Evolutionary conservation across 2,329 filamentous ascomycete genomes (phyloP).

Genomic region (Trichoderma polysporum): DNA sequence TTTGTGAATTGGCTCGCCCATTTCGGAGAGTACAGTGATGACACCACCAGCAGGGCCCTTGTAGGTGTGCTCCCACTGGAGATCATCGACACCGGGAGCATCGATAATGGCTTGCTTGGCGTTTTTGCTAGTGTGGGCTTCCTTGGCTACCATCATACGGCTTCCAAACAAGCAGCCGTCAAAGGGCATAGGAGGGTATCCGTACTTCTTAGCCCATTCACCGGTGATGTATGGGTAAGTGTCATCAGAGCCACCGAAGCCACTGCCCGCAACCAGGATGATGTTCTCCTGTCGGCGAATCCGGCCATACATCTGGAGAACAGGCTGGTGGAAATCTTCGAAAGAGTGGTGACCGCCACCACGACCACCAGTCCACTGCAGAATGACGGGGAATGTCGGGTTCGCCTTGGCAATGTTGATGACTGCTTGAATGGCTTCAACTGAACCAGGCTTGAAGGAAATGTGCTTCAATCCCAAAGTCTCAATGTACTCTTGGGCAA

Average conservation of each 20-base stretch:
- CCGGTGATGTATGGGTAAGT: slow-evolving; percentile 92
- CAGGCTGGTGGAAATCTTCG: slow-evolving; percentile 91
- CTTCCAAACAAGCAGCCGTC: slow-evolving; percentile 89
- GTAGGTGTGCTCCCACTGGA: slow-evolving; percentile 90
- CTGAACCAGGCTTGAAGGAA: slow-evolving; percentile 87
- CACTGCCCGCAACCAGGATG: slow-evolving; percentile 84
- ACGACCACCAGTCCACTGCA: slow-evolving; percentile 94
- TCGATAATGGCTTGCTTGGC: slow-evolving; percentile 90
- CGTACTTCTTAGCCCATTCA: slow-evolving; percentile 81
- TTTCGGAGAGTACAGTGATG: slow-evolving; percentile 95
- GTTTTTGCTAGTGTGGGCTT: slow-evolving; percentile 81
- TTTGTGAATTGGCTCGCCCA: slow-evolving; percentile 99
- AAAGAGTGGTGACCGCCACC: slow-evolving; percentile 93
- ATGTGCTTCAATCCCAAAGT: slow-evolving; percentile 93
- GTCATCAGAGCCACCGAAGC: slow-evolving; percentile 85
- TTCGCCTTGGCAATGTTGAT: slow-evolving; percentile 95
- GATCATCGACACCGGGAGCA: slow-evolving; percentile 77
- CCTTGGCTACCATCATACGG: slow-evolving; percentile 93
- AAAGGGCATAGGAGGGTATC: slow-evolving; percentile 90
- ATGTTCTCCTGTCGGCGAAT: slow-evolving; percentile 85
- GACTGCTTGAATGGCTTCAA: slow-evolving; percentile 82
- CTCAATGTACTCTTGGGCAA: slow-evolving; percentile 90
- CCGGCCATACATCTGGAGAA: slow-evolving; percentile 86
- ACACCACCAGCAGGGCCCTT: slow-evolving; percentile 88
- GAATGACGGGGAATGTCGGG: slow-evolving; percentile 84